Evolutionary conservation across 495 filamentous ascomycete genomes (phyloP).

Genomic region (Schizothecium vesticola): DNA sequence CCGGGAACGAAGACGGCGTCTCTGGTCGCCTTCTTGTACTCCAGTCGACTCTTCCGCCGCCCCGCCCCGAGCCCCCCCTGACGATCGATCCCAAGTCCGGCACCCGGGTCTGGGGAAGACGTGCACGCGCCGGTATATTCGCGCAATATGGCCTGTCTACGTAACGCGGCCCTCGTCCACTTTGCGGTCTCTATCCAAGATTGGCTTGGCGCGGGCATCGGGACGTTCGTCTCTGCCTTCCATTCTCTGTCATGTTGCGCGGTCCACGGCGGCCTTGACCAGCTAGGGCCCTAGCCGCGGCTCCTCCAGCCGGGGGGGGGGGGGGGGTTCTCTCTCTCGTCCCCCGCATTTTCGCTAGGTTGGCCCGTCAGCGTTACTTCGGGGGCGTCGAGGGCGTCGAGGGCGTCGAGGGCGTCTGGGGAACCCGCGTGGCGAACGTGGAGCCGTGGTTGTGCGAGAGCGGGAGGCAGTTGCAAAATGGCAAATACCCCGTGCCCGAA

Average conservation of each 20-base stretch:
- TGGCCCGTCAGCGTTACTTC: background rate
- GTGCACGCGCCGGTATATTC: background rate
- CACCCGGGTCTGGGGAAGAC: conserved; percentile 4
- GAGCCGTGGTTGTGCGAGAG: background rate
- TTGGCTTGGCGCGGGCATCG: conserved; percentile 2
- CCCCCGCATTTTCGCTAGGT: conserved; percentile 8
- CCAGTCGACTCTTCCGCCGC: background rate
- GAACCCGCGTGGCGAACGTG: background rate
- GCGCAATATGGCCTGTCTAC: background rate
- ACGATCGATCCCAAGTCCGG: background rate
- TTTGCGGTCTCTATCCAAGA: background rate
- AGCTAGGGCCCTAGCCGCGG: background rate
- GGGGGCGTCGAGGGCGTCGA: background rate
- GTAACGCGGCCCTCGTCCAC: background rate
- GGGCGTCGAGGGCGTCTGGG: background rate
- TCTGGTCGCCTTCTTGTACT: background rate
- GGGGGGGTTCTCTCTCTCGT: background rate
- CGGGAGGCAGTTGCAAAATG: background rate
- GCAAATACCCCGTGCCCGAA: background rate
- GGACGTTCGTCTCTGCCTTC: background rate
- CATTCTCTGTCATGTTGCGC: background rate
- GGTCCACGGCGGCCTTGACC: background rate
- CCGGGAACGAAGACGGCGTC: background rate
- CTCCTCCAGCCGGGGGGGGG: background rate
- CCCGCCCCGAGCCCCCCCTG: background rate